phyloP scores from a whole-genome alignment of 2,329 filamentous ascomycete species.

The Byssoonygena ceratinophila region DNA sequence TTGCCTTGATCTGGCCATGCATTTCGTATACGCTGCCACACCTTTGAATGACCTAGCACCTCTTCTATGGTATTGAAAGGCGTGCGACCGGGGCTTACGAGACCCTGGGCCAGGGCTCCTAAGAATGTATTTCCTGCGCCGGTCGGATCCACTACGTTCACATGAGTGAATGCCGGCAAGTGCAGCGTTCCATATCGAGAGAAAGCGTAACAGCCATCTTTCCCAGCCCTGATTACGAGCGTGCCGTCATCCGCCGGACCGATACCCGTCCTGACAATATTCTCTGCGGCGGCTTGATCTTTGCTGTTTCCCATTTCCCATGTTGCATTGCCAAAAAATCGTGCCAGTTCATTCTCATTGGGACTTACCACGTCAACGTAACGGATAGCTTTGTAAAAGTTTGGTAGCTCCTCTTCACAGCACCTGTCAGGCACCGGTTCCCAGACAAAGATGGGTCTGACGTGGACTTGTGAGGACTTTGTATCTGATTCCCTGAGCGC shows the following conservation, averaged over 20 bases:
- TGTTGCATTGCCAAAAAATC: slow-evolving; percentile 58
- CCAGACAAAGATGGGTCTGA: slow-evolving; percentile 73
- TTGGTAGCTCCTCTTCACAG: slow-evolving; percentile 51
- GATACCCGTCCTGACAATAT: slow-evolving; percentile 30
- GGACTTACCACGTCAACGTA: slow-evolving; percentile 57
- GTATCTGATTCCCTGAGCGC: slow-evolving; percentile 23
- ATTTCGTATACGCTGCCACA: slow-evolving; percentile 36
- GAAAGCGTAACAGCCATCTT: slow-evolving; percentile 47
- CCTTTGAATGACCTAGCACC: slow-evolving; percentile 41
- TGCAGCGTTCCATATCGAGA: slow-evolving; percentile 43
- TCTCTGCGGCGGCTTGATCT: slow-evolving; percentile 27
- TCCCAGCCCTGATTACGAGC: slow-evolving; percentile 49
- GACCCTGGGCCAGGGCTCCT: slow-evolving; percentile 48
- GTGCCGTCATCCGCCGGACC: slow-evolving; percentile 30
- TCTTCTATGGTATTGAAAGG: slow-evolving; percentile 25
- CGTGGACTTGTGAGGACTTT: slow-evolving; percentile 29
- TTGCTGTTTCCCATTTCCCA: slow-evolving; percentile 25
- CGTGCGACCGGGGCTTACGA: slow-evolving; percentile 37
- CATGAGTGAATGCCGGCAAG: slow-evolving; percentile 65
- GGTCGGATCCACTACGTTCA: slow-evolving; percentile 71
- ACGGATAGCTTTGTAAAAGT: slow-evolving; percentile 44
- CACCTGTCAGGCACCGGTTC: slow-evolving; percentile 89
- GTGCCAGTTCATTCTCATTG: slow-evolving; percentile 80
- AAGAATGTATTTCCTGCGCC: slow-evolving; percentile 90
- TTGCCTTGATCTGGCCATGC: slow-evolving; percentile 40